Evolutionary conservation across 371 early-diverging fungal genomes (phyloP).

Genomic region (Encephalitozoon intestinalis): DNA sequence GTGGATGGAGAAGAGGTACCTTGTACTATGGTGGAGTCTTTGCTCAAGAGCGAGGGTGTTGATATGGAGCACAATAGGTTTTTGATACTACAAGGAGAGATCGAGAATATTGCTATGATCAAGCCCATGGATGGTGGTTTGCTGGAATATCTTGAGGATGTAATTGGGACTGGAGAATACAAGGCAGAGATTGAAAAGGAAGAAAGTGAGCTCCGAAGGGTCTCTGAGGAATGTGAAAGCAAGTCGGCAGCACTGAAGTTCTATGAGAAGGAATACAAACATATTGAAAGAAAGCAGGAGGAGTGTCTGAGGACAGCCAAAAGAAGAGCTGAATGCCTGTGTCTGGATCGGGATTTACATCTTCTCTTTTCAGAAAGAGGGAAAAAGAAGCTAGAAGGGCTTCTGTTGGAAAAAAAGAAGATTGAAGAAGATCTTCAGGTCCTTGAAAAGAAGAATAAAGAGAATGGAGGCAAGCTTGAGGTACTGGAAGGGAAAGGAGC

Average conservation of each 20-base stretch:
- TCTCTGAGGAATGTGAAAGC: conserved; percentile 71
- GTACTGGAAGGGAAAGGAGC: neutral
- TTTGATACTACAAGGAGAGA: conserved; percentile 96
- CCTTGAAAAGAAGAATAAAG: neutral
- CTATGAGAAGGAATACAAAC: conserved; percentile 53
- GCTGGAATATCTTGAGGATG: conserved; percentile 96
- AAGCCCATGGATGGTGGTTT: conserved; percentile 94
- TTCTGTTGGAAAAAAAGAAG: neutral
- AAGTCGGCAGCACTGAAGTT: conserved; percentile 64
- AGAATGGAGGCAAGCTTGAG: conserved; percentile 26
- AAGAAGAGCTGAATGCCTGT: neutral
- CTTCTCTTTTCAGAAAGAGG: conserved; percentile 61
- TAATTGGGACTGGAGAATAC: conserved; percentile 85
- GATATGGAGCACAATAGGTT: conserved; percentile 97
- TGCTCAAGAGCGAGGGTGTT: conserved; percentile 77
- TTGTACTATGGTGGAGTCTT: conserved; percentile 61
- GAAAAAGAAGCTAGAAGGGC: conserved; percentile 65
- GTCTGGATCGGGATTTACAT: neutral
- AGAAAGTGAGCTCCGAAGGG: conserved; percentile 64
- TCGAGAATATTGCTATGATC: conserved; percentile 95
- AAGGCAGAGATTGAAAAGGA: conserved; percentile 75
- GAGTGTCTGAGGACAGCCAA: neutral
- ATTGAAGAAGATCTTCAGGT: neutral
- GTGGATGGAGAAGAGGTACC: conserved; percentile 63
- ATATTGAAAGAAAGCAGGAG: conserved; percentile 62